Evolutionary conservation across 1,284 basidiomycete genomes (phyloP), one percentile per base, ranked within the genome.

Genomic region (Papiliotrema flavescens): DNA sequence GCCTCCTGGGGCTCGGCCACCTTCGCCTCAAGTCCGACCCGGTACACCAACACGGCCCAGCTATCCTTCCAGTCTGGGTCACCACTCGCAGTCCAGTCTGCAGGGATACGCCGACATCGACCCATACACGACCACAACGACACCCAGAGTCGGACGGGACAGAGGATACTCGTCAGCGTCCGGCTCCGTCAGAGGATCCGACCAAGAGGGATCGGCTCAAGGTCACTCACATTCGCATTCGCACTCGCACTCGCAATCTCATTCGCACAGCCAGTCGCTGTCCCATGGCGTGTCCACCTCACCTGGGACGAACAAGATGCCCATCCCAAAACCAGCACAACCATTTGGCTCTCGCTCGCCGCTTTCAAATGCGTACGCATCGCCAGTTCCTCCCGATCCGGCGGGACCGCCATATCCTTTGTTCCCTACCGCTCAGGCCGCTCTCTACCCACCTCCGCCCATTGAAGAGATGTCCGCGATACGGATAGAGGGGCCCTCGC

Each of bases 1-100:
- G 2, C 69, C 69, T 9, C 69, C 69, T 1, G 69, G 69, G 8
- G 69, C 69, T 26, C 52, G 66, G 24, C 65, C 69, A 20, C 66
- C 67, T 20, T 67, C 66, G 15, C 67, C 69, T 15, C 40, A 59
- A 20, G 41, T 59, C 15, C 45, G 56, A 46, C 56, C 63, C 8
- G 43, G 36, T 22, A 62, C 60, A 2, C 60, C 60, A 6, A 54
- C 54, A n/a, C 50, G 56, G 34, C 49, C 56, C 5, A 45, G 58
- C 11, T 62, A 62, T 34, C 49, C 62, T 19, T 47, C 54, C 14
- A 52, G 42, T 24, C 51, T 55, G 36, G 53, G 57, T 28, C 57
- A 53, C 23, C 57, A 53, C n/a, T 67, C 64, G 2, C 65, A 66
- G 43, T 53, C 50, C 26, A 66, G 56, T 51, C 35, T 62, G n/a